Evolutionary conservation across 192 early-diverging fungal genomes (phyloP), one percentile per base, ranked within the genome.

Genomic region (Backusella australiensis): DNA sequence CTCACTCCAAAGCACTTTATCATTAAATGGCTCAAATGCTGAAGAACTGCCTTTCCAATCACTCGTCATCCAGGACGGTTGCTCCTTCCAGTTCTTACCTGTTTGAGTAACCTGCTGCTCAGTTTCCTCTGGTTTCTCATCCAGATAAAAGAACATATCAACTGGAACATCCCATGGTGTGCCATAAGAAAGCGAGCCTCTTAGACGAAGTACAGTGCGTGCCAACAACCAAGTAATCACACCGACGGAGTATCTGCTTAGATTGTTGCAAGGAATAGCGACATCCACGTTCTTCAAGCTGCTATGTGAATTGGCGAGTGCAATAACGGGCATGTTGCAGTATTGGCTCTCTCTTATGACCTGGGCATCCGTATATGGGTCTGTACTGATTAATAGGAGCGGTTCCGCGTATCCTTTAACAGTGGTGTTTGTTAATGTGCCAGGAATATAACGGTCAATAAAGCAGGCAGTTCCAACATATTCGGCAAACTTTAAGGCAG

Each of bases 121-220:
- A 11, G n/a, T 0, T 4, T 69, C 67, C 1, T 69, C 36, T 69
- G 39, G 36, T 1, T 38, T 19, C 19, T 69, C 67, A 9, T 69
- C 67, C 19, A 38, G 4, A 69, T 69, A n/a, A 38, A 69, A 69
- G 35, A 41, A 69, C 36, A 69, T 41, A 39, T 69, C 68, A 2
- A 14, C n/a, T 3, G 5, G 39, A 3, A 41, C 36, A 38, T 41
- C 1, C 68, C 68, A 69, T 17, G 35, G 36, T 8, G 35, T 5
- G n/a, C 15, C 4, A 41, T 41, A 69, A 2, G 35, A 4, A 26
- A 69, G n/a, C 34, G 21, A 41, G 11, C 36, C 36, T 12, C 7
- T 12, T 23, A 69, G 23, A 1, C 36, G 34, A 12, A 69, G n/a
- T 26, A 69, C 36, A 26, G 68, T 23, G 3, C 68, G 68, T 11